Conservation (phyloP, 768 basidiomycete species). For the Brasilioporus rufonigricans region DNA sequence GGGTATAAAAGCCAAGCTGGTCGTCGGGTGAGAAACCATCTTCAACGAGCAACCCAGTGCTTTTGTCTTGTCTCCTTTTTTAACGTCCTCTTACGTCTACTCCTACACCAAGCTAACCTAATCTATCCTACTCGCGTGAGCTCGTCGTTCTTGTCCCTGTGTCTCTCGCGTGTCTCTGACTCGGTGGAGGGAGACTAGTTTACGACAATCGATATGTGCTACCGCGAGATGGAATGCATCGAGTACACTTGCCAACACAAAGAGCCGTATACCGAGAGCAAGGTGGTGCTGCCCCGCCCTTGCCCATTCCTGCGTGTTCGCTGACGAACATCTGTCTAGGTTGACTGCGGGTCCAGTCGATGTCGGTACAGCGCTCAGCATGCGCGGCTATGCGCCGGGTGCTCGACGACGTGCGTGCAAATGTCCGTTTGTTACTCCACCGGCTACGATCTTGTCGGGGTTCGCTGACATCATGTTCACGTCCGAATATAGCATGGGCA, state of each 20-base stretch:
- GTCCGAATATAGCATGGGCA: conserved; percentile 18
- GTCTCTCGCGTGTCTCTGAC: conserved; percentile 11
- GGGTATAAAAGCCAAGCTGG: neutral
- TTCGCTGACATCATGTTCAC: conserved; percentile 13
- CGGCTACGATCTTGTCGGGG: neutral
- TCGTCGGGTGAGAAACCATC: neutral
- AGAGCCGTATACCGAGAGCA: conserved; percentile 28
- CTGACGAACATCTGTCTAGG: conserved; percentile 24
- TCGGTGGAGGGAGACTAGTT: conserved; percentile 3
- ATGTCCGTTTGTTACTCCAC: conserved; percentile 29
- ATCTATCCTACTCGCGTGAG: conserved; percentile 25
- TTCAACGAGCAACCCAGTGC: neutral
- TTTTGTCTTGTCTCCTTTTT: neutral
- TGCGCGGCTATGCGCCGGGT: conserved; percentile 33
- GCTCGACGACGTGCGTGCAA: conserved; percentile 40
- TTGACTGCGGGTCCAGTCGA: conserved; percentile 39
- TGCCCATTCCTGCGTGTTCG: neutral
- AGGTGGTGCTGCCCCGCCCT: conserved; percentile 17
- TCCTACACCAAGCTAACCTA: conserved; percentile 10
- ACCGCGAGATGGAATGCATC: conserved; percentile 39
- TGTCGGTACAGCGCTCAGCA: conserved; percentile 47
- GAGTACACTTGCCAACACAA: conserved; percentile 40
- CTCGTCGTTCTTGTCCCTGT: neutral
- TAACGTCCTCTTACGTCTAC: neutral
- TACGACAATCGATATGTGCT: conserved; percentile 37